Evolutionary conservation across 441 rosid species (phyloP).

Genomic region (Brassica balearica): DNA sequence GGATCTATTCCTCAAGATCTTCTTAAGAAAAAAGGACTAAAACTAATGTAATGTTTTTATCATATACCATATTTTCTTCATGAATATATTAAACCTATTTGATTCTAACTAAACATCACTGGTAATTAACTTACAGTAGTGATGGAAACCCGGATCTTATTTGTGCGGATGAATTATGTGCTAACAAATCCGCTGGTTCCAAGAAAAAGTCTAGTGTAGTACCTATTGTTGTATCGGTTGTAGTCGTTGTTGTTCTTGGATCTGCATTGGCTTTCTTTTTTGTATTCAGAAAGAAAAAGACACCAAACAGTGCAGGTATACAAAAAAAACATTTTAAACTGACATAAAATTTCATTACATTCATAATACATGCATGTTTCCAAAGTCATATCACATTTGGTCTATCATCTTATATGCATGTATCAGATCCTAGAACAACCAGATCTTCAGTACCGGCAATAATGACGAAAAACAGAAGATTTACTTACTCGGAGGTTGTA

Average conservation of each 20-base stretch:
- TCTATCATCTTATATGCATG: conserved; percentile 4
- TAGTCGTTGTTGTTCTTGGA: conserved; percentile 33
- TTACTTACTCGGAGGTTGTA: conserved; percentile 44
- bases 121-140: conserved; percentile 30
- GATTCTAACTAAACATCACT: neutral
- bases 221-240: conserved; percentile 42
- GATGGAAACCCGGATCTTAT: conserved; percentile 46
- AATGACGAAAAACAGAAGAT: conserved; percentile 41
- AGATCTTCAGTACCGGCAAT: conserved; percentile 35
- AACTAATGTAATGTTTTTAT: conserved; percentile 22
- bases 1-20: conserved; percentile 56
- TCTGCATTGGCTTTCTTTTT: conserved; percentile 36
- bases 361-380: neutral
- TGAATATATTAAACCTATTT: neutral
- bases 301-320: conserved; percentile 28
- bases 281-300: conserved; percentile 30
- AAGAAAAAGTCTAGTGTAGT: conserved; percentile 33
- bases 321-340: neutral
- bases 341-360: neutral
- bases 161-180: conserved; percentile 35
- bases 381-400: conserved; percentile 4
- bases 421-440: conserved; percentile 6
- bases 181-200: conserved; percentile 19
- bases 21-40: conserved; percentile 36
- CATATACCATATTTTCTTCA: conserved; percentile 16